Evolutionary conservation across 805 yeast genomes (phyloP).

Genomic region (Saccharomycopsis babjevae): DNA sequence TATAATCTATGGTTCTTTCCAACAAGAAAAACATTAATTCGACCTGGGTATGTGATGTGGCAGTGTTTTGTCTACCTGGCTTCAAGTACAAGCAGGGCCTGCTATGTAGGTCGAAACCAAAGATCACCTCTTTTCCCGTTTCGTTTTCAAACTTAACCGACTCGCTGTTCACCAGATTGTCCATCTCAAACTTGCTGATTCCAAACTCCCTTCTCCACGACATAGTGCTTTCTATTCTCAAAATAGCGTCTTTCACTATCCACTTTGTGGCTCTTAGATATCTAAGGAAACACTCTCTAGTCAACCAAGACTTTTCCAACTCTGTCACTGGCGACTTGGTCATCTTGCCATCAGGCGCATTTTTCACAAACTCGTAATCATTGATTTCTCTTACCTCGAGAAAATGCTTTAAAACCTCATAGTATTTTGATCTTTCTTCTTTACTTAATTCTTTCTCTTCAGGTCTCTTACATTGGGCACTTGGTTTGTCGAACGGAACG

Average conservation of each 20-base stretch:
- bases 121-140: conserved; percentile 84
- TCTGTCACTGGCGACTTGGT: conserved; percentile 10
- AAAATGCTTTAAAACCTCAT: conserved; percentile 52
- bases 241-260: conserved; percentile 59
- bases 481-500: conserved; percentile 49
- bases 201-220: conserved; percentile 77
- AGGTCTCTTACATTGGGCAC: conserved; percentile 40
- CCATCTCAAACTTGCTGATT: conserved; percentile 28
- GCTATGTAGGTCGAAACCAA: conserved; percentile 83
- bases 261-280: conserved; percentile 93
- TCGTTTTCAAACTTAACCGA: conserved; percentile 59
- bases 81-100: conserved; percentile 89
- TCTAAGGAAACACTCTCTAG: conserved; percentile 82
- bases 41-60: conserved; percentile 83
- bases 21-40: conserved; percentile 89
- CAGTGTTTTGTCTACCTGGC: conserved; percentile 94
- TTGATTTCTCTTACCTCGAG: conserved; percentile 2
- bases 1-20: conserved; percentile 84
- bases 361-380: background rate
- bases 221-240: conserved; percentile 64
- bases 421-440: conserved; percentile 52
- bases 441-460: conserved; percentile 34
- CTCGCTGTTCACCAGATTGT: conserved; percentile 45
- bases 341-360: background rate
- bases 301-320: conserved; percentile 57